Conservation (phyloP, 1,139 yeast genomes). For the Suhomyces panamericanus region DNA sequence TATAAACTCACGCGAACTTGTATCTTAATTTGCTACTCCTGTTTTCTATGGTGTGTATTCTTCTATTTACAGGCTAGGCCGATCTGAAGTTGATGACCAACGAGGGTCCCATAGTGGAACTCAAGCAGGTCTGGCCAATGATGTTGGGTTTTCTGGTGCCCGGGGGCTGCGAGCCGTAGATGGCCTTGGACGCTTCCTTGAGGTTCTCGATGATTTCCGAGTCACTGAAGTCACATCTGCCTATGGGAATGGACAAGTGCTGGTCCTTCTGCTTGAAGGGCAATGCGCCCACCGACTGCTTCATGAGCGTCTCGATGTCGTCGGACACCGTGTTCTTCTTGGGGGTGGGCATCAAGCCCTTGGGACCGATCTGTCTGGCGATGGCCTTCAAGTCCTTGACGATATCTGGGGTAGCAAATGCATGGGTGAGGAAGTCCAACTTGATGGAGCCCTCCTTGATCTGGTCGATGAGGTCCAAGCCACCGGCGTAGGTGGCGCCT, state of each 20-base stretch:
- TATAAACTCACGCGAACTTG: no score
- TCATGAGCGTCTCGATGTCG: slow-evolving; percentile 57
- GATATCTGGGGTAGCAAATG: slow-evolving; percentile 85
- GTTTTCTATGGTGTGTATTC: no score
- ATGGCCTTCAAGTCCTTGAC: slow-evolving; percentile 58
- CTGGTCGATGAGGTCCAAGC: slow-evolving; percentile 64
- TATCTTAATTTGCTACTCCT: no score
- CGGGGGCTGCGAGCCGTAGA: slow-evolving; percentile 56
- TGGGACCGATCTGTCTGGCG: slow-evolving; percentile 83
- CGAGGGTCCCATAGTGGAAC: slow-evolving; percentile 81
- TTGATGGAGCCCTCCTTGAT: slow-evolving; percentile 56
- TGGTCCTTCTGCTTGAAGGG: slow-evolving; percentile 70
- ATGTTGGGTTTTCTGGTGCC: slow-evolving; percentile 68
- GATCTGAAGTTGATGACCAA: slow-evolving; percentile 57
- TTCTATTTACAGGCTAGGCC: slow-evolving; percentile 9
- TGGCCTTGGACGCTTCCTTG: slow-evolving; percentile 64
- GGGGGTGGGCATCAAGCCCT: slow-evolving; percentile 82
- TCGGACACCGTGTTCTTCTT: slow-evolving; percentile 86
- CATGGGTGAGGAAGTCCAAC: slow-evolving; percentile 66
- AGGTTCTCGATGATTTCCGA: slow-evolving; percentile 73
- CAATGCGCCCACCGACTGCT: slow-evolving; percentile 61
- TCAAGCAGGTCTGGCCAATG: slow-evolving; percentile 67
- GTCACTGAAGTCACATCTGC: slow-evolving; percentile 77
- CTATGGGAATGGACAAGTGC: slow-evolving; percentile 68
- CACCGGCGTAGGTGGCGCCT: slow-evolving; percentile 69